These are phyloP conservation scores for Phytophthora foliorum DNA, from an alignment of 352 stramenopile genomes.

Conservation along the genomic window DNA sequence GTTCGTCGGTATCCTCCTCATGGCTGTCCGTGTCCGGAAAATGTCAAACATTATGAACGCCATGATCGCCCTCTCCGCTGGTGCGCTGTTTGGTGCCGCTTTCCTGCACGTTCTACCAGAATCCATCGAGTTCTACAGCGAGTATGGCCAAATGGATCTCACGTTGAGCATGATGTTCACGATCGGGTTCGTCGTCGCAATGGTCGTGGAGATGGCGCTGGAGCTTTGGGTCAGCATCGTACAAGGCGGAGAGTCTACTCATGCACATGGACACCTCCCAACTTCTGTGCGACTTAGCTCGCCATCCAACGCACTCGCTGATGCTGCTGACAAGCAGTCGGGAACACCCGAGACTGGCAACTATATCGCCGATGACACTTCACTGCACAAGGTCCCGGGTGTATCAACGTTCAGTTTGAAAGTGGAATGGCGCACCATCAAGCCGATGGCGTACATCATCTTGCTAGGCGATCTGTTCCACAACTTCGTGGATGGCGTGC, in stretches of 20 bases:
- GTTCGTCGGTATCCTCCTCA: slow-evolving; percentile 52
- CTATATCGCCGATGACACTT: slow-evolving; percentile 26
- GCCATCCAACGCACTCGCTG: slow-evolving; percentile 1
- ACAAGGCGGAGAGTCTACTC: slow-evolving; percentile 29
- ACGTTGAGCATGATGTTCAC: slow-evolving; percentile 66
- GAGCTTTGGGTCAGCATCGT: slow-evolving; percentile 52
- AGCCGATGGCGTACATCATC: slow-evolving; percentile 74
- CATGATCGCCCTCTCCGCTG: slow-evolving; percentile 67
- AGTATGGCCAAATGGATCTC: slow-evolving; percentile 68
- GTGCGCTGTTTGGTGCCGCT: slow-evolving; percentile 76
- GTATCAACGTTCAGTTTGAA: slow-evolving; percentile 41
- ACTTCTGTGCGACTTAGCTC: slow-evolving; percentile 40
- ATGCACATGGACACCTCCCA: slow-evolving; percentile 31
- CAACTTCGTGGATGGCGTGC: slow-evolving; percentile 91
- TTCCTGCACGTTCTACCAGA: slow-evolving; percentile 88
- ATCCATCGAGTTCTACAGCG: slow-evolving; percentile 66
- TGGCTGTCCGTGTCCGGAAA: slow-evolving; percentile 38
- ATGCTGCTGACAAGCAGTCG: slow-evolving; percentile 30
- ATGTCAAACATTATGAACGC: slow-evolving; percentile 51
- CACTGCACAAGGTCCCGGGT: slow-evolving; percentile 17
- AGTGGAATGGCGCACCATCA: slow-evolving; percentile 52
- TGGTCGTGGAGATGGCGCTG: slow-evolving; percentile 65
- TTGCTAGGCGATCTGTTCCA: slow-evolving; percentile 89
- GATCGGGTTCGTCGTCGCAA: slow-evolving; percentile 69
- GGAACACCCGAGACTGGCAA: slow-evolving; percentile 30